These are phyloP conservation scores for Botrytis tulipae DNA, from an alignment of 2,329 filamentous ascomycete species.

Conservation along the genomic window DNA sequence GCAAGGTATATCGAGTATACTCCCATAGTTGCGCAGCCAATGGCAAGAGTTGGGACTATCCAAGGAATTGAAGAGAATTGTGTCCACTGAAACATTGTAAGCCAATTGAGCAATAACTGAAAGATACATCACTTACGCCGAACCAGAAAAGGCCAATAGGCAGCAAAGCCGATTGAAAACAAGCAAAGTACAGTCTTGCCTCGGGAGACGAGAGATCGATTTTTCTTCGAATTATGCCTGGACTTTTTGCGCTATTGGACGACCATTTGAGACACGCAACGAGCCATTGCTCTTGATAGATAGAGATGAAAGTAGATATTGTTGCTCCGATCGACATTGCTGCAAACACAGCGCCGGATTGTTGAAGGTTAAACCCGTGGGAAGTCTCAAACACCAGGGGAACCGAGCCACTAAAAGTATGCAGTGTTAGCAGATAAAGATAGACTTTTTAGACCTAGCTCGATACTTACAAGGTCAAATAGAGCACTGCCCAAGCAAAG, in stretches of 20 bases:
- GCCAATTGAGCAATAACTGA: background rate
- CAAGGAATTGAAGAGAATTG: constrained; percentile 62
- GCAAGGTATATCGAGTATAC: constrained; percentile 86
- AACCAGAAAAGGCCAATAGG: constrained; percentile 73
- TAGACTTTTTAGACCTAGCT: background rate
- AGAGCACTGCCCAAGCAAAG: constrained; percentile 87
- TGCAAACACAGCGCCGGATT: constrained; percentile 70
- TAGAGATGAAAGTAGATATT: constrained; percentile 65
- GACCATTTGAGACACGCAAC: constrained; percentile 43
- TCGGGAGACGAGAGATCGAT: constrained; percentile 58
- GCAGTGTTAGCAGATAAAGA: background rate
- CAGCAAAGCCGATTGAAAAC: constrained; percentile 70
- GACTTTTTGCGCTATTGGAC: constrained; percentile 22
- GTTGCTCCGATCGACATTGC: constrained; percentile 67
- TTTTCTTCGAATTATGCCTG: constrained; percentile 24
- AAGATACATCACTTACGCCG: constrained; percentile 2
- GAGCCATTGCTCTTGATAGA: constrained; percentile 70
- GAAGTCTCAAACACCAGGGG: constrained; percentile 71
- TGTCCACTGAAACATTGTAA: constrained; percentile 59
- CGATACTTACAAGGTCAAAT: constrained; percentile 63
- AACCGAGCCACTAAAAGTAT: constrained; percentile 54
- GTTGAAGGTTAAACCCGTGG: constrained; percentile 65
- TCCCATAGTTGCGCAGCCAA: constrained; percentile 76
- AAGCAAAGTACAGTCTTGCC: constrained; percentile 78
- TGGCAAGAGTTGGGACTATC: constrained; percentile 68